Evolutionary conservation across 495 filamentous ascomycete genomes (phyloP).

Genomic region (Penicillium flavigenum): DNA sequence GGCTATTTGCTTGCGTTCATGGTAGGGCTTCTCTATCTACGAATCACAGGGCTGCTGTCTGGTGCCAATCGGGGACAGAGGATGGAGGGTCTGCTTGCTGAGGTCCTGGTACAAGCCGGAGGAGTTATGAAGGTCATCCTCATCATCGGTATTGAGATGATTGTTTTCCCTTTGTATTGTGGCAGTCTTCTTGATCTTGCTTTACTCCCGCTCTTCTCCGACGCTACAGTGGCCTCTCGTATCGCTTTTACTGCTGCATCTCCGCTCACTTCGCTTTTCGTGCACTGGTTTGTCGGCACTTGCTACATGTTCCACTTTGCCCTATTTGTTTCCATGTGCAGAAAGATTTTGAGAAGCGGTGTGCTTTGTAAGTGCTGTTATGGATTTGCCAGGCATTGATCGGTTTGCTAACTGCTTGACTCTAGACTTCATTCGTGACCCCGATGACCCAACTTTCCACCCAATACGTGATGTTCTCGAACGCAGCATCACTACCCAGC

Average conservation of each 20-base stretch:
- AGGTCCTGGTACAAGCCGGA: conserved; percentile 84
- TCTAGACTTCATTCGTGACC: conserved; percentile 93
- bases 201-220: conserved; percentile 81
- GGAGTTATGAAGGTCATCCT: conserved; percentile 97
- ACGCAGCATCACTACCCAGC: conserved; percentile 84
- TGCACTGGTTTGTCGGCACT: conserved; percentile 98
- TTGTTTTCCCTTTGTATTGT: conserved; percentile 94
- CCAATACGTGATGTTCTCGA: conserved; percentile 96
- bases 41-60: conserved; percentile 62
- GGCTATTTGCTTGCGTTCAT: conserved; percentile 77
- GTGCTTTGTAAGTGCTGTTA: conserved; percentile 70
- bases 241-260: conserved; percentile 70
- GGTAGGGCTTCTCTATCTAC: conserved; percentile 75
- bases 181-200: conserved; percentile 87
- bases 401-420: conserved; percentile 10
- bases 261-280: conserved; percentile 85
- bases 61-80: conserved; percentile 63
- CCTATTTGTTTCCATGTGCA: conserved; percentile 97
- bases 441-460: conserved; percentile 97
- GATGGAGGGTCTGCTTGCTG: conserved; percentile 76
- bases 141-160: conserved; percentile 99
- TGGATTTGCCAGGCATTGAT: neutral
- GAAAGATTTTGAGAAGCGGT: conserved; percentile 91
- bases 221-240: conserved; percentile 71
- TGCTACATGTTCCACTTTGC: conserved; percentile 99